phyloP scores from a whole-genome alignment of 2,329 filamentous ascomycete species.

The Coniochaeta prunicola region DNA sequence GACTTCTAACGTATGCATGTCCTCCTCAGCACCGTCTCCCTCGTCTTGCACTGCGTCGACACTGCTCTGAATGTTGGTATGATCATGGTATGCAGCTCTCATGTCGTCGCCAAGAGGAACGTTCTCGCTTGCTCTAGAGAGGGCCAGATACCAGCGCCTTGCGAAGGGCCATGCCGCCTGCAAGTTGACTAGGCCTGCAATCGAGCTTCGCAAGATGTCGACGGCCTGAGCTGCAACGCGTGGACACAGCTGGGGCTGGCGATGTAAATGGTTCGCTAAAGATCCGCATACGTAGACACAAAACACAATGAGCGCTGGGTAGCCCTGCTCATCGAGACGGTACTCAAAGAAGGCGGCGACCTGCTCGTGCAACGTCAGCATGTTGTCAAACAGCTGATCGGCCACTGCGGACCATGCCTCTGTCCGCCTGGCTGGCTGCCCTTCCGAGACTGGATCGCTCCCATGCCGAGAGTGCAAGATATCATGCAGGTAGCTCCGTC shows the following conservation, averaged over 20 bases:
- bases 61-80: not conserved
- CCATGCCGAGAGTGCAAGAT: constrained; percentile 11
- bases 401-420: not conserved
- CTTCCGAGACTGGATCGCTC: not conserved
- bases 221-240: constrained; percentile 16
- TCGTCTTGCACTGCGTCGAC: too few relatives aligned
- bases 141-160: not conserved
- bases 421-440: not conserved
- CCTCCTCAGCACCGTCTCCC: not conserved
- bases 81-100: not conserved
- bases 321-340: constrained; percentile 9
- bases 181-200: constrained; percentile 16
- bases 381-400: constrained; percentile 24
- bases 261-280: constrained; percentile 22
- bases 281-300: constrained; percentile 32
- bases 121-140: not conserved
- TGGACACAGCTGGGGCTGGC: constrained; percentile 20
- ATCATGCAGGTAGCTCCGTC: constrained; percentile 24
- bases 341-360: constrained; percentile 11
- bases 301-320: constrained; percentile 29
- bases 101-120: not conserved
- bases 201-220: constrained; percentile 15
- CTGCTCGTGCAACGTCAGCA: constrained; percentile 26
- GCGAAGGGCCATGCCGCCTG: constrained; percentile 17
- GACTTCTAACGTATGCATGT: not conserved